Evolutionary conservation across 768 basidiomycete genomes (phyloP).

Genomic region (Tricholoma sp.): DNA sequence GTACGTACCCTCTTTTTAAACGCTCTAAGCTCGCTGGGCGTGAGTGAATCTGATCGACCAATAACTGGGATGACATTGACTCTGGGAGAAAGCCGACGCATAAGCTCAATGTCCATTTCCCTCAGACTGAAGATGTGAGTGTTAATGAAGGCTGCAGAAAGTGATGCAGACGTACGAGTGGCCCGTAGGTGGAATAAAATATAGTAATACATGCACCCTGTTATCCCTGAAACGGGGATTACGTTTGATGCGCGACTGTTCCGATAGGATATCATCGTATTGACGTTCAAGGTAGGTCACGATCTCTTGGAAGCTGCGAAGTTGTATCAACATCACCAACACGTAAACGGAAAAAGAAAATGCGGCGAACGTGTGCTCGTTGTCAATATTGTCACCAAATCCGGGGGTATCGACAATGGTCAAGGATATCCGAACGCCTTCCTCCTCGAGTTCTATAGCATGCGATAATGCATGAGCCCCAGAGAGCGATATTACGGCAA

Average conservation of each 20-base stretch:
- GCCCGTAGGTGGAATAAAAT: conserved; percentile 88
- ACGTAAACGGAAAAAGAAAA: conserved; percentile 2
- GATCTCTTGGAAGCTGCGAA: conserved; percentile 78
- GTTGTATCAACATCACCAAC: conserved; percentile 1
- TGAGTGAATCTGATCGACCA: conserved; percentile 86
- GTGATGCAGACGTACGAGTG: conserved; percentile 55
- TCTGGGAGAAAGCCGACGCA: conserved; percentile 83
- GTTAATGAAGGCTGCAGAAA: conserved; percentile 5
- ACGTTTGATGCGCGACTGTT: conserved; percentile 88
- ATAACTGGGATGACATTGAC: conserved; percentile 94
- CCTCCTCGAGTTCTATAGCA: conserved; percentile 77
- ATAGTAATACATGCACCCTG: conserved; percentile 80
- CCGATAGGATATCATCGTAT: conserved; percentile 87
- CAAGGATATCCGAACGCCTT: conserved; percentile 83
- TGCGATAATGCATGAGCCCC: background rate
- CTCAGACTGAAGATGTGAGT: conserved; percentile 44
- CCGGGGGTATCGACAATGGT: conserved; percentile 92
- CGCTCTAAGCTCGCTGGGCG: conserved; percentile 69
- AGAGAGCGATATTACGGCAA: conserved; percentile 6
- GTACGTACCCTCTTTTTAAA: conserved; percentile 74
- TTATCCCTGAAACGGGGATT: conserved; percentile 90
- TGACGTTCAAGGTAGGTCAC: conserved; percentile 83
- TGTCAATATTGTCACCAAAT: conserved; percentile 89
- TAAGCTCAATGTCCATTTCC: conserved; percentile 92
- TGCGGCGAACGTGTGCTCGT: conserved; percentile 69